Percentiles rank a stretch among this genome's conserved stretches.
phyloP scores from a whole-genome alignment of 164 flowering plant species.

The Tetrastigma voinierianum region DNA sequence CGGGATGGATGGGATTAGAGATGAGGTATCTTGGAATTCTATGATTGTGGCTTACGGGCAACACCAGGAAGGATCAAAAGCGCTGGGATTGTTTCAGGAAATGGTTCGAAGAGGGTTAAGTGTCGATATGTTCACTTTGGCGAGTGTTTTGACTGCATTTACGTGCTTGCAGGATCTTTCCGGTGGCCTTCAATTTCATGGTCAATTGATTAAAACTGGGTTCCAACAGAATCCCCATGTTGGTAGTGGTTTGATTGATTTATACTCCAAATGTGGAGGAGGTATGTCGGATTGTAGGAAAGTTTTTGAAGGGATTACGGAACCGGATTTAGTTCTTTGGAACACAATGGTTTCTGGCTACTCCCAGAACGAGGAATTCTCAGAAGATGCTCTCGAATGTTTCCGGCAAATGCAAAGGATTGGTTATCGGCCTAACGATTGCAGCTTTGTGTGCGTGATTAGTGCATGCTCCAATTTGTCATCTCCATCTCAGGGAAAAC shows the following conservation, averaged over 20 bases:
- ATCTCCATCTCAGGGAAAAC: conserved; percentile 74
- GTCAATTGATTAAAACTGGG: conserved; percentile 63
- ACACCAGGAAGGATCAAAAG: conserved; percentile 54
- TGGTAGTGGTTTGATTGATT: conserved; percentile 83
- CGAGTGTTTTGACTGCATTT: conserved; percentile 78
- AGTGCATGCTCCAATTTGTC: conserved; percentile 74
- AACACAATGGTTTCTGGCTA: conserved; percentile 91
- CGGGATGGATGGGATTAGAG: conserved; percentile 49
- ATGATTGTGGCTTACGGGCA: conserved; percentile 86
- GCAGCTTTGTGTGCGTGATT: conserved; percentile 79
- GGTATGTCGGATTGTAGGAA: conserved; percentile 43
- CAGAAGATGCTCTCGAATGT: conserved; percentile 64
- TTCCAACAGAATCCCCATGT: conserved; percentile 67
- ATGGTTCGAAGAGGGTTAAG: conserved; percentile 45
- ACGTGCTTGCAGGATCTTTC: conserved; percentile 53
- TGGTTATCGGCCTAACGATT: conserved; percentile 74
- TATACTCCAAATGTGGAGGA: conserved; percentile 67
- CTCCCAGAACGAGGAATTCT: conserved; percentile 57
- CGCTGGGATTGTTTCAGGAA: conserved; percentile 61
- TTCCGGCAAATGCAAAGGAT: conserved; percentile 55
- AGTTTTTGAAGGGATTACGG: conserved; percentile 57
- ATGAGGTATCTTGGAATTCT: conserved; percentile 89
- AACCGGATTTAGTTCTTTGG: conserved; percentile 82
- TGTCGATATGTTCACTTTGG: conserved; percentile 73
- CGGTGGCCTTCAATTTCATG: conserved; percentile 84